Evolutionary conservation across 1,139 yeast genomes (phyloP).

Genomic region (Protomyces inundatus): DNA sequence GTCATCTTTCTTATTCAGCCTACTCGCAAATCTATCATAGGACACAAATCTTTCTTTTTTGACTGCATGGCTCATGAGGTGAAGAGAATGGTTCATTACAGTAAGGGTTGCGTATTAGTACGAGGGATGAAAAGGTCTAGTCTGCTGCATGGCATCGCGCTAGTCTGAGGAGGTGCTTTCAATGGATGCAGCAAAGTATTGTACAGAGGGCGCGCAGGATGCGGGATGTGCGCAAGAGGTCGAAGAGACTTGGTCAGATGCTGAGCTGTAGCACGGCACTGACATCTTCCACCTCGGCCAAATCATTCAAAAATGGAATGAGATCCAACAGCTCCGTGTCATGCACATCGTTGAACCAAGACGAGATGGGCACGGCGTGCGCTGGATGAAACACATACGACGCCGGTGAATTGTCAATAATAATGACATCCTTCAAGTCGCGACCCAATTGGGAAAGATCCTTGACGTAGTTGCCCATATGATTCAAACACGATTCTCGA

Average conservation of each 20-base stretch:
- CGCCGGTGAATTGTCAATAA: slow-evolving; percentile 95
- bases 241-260: background rate
- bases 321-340: slow-evolving; percentile 91
- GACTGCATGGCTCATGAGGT: too few species aligned
- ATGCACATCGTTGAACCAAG: slow-evolving; percentile 98
- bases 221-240: background rate
- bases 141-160: too few species aligned
- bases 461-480: slow-evolving; percentile 90
- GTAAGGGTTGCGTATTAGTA: too few species aligned
- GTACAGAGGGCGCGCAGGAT: too few species aligned
- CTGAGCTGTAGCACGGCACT: slow-evolving; percentile 63
- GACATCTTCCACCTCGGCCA: slow-evolving; percentile 70
- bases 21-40: too few species aligned
- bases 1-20: too few species aligned
- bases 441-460: slow-evolving; percentile 91
- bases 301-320: slow-evolving; percentile 82
- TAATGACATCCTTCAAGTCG: slow-evolving; percentile 76
- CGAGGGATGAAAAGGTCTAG: too few species aligned
- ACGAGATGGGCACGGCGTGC: slow-evolving; percentile 95
- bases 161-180: too few species aligned
- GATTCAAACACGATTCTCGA: slow-evolving; percentile 74
- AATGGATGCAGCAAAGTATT: too few species aligned
- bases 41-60: too few species aligned
- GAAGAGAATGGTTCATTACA: too few species aligned
- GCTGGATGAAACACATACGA: slow-evolving; percentile 95